Percentiles rank a stretch among this genome's conserved stretches.
Evolutionary conservation across 2,329 filamentous ascomycete genomes (phyloP).

Genomic region (Rugonectria rugulosa): DNA sequence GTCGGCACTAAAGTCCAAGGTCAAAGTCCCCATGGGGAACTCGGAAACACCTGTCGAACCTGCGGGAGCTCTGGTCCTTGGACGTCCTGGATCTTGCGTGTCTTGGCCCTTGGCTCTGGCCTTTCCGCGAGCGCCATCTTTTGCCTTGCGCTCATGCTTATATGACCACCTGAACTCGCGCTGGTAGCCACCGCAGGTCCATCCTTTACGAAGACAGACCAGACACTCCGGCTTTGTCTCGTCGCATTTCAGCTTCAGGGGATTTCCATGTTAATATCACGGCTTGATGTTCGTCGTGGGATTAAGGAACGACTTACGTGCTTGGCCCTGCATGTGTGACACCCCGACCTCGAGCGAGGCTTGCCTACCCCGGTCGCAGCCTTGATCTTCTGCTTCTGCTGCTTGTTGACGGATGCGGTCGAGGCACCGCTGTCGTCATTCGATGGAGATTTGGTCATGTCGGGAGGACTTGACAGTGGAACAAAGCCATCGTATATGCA

Average conservation of each 20-base stretch:
- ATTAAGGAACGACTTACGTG: slow-evolving; percentile 8
- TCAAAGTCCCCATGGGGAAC: not conserved
- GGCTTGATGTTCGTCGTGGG: not conserved
- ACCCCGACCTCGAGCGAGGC: slow-evolving; percentile 20
- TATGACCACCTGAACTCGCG: slow-evolving; percentile 21
- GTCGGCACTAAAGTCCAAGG: not conserved
- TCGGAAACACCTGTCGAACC: slow-evolving; percentile 6
- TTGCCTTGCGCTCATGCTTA: slow-evolving; percentile 17
- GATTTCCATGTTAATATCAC: not conserved
- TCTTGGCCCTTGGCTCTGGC: not conserved
- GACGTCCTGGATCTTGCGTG: not conserved
- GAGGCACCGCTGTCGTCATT: slow-evolving; percentile 1
- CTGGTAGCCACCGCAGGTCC: slow-evolving; percentile 20
- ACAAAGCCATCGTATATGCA: slow-evolving; percentile 13
- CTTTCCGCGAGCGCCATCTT: slow-evolving; percentile 7
- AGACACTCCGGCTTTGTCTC: slow-evolving; percentile 23
- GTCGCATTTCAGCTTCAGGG: slow-evolving; percentile 18
- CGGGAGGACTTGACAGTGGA: slow-evolving; percentile 1
- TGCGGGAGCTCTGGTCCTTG: not conserved
- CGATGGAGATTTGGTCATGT: slow-evolving; percentile 11
- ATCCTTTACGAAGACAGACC: slow-evolving; percentile 17
- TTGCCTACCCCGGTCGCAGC: slow-evolving; percentile 1
- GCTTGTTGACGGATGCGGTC: not conserved
- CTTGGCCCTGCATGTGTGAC: slow-evolving; percentile 21
- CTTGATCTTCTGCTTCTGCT: not conserved